phyloP scores from a whole-genome alignment of 805 yeast species.

The Spathaspora gorwiae region DNA sequence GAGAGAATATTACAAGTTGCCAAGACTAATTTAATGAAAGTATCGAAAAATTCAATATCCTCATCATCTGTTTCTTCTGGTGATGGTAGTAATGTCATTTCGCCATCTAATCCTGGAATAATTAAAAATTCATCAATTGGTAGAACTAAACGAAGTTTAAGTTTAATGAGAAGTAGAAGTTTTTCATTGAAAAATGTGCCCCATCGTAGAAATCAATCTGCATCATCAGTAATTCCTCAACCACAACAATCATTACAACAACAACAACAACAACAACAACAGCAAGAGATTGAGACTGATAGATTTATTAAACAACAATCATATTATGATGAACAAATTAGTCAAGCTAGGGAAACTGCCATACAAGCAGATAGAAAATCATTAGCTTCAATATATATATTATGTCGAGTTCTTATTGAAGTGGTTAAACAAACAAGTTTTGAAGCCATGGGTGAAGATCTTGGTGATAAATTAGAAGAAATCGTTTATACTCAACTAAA shows the following conservation, averaged over 20 bases:
- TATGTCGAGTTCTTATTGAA: constrained; percentile 89
- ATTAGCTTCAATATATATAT: constrained; percentile 76
- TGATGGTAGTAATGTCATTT: not conserved
- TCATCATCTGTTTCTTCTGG: not conserved
- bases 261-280: constrained; percentile 1
- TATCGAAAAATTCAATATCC: constrained; percentile 4
- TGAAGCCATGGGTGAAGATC: constrained; percentile 69
- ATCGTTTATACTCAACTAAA: constrained; percentile 86
- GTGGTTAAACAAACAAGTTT: constrained; percentile 83
- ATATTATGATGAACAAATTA: constrained; percentile 28
- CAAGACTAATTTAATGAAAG: constrained; percentile 35
- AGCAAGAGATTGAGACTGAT: constrained; percentile 5
- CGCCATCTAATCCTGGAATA: constrained; percentile 12
- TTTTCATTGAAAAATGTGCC: constrained; percentile 21
- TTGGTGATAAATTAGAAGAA: constrained; percentile 83
- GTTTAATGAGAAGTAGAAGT: constrained; percentile 38
- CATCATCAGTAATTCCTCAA: constrained; percentile 28
- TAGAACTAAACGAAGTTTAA: constrained; percentile 35
- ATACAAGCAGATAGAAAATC: constrained; percentile 85
- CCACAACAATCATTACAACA: not conserved
- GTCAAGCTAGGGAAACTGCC: constrained; percentile 57
- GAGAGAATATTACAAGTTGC: constrained; percentile 15
- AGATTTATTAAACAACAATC: constrained; percentile 19
- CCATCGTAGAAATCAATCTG: constrained; percentile 50
- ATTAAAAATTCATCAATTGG: constrained; percentile 8